Base-by-base conservation (phyloP, 441 rosid species). In the Capsella rubella region DNA sequence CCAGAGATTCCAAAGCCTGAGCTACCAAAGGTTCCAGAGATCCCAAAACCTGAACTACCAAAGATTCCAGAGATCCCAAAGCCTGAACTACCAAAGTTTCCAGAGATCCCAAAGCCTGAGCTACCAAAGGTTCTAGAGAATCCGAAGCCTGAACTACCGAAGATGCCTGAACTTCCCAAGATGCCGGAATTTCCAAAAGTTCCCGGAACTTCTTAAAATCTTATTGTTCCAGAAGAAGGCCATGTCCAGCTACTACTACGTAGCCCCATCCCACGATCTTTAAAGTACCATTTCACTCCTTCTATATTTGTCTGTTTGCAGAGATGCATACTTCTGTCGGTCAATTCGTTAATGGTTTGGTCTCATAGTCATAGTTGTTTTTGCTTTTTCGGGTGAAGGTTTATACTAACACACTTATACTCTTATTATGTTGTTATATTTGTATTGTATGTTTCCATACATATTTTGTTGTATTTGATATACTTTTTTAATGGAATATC, bases 141-240 rank as follows among this genome's bases (percentile, higher is more conserved):
- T 21, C 25, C 25, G 2, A 21, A 21, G 12, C 80, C 79, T 6
- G 79, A 77, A 12, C 15, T 18, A 21, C 42, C 75, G 0, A 72
- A 71, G 32, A 21, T 75, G 53, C 74, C 79, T 8, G 51, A 75
- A 45, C 49, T 74, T 50, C 84, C 84, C 37, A 68, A 77, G 66
- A 2, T 39, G 42, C 42, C 42, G 42, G 81, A 77, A 35, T 27
- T 70, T n/a, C 34, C 77, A 14, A 77, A 77, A 59, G 45, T 68
- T 67, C 71, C 81, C 0, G 78, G 71, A 10, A 39, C 69, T 77
- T 11, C 11, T 5, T 77, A 39, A 77, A 39, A 4, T 21, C 37
- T 11, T 57, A 14, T 51, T 27, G 45, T 45, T 34, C 57, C 15
- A 25, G n/a, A 34, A 21, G 13, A 28, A 60, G 75, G 10, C 56